phyloP scores from a whole-genome alignment of 331 rosid genomes.

The Rosa hybrid region DNA sequence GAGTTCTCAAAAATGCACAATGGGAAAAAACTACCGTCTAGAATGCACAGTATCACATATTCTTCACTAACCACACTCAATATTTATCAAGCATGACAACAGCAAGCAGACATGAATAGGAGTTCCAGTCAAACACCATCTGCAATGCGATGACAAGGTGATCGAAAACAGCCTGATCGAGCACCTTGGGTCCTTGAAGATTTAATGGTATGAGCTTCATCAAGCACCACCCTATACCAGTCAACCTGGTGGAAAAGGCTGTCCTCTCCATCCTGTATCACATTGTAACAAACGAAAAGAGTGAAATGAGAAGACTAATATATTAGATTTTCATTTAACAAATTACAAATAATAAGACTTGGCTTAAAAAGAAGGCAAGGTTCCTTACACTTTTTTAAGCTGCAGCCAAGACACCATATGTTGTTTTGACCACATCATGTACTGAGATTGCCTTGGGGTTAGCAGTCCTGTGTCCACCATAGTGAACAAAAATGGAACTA shows the following conservation, averaged over 20 bases:
- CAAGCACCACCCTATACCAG: slow-evolving; percentile 90
- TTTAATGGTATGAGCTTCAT: slow-evolving; percentile 90
- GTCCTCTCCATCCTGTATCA: slow-evolving; percentile 50
- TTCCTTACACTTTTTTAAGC: slow-evolving; percentile 59
- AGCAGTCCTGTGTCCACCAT: slow-evolving; percentile 66
- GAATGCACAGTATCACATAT: neutral
- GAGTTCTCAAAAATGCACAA: neutral
- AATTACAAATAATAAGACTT: neutral
- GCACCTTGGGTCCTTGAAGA: slow-evolving; percentile 59
- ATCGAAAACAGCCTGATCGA: slow-evolving; percentile 44
- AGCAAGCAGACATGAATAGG: slow-evolving; percentile 71
- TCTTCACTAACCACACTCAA: neutral
- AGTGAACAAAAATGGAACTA: slow-evolving; percentile 72
- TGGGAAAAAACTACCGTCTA: neutral
- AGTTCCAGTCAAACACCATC: slow-evolving; percentile 97
- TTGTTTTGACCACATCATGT: slow-evolving; percentile 80
- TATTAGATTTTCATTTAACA: neutral
- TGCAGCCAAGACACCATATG: slow-evolving; percentile 67
- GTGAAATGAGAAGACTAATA: neutral
- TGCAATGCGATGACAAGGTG: slow-evolving; percentile 67
- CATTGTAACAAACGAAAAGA: neutral
- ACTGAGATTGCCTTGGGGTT: slow-evolving; percentile 50
- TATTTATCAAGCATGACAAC: neutral
- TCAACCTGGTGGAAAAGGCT: slow-evolving; percentile 69
- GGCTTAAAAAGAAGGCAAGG: slow-evolving; percentile 10